Conservation (phyloP, 495 filamentous ascomycete species). For the Penicillium ucsense region DNA sequence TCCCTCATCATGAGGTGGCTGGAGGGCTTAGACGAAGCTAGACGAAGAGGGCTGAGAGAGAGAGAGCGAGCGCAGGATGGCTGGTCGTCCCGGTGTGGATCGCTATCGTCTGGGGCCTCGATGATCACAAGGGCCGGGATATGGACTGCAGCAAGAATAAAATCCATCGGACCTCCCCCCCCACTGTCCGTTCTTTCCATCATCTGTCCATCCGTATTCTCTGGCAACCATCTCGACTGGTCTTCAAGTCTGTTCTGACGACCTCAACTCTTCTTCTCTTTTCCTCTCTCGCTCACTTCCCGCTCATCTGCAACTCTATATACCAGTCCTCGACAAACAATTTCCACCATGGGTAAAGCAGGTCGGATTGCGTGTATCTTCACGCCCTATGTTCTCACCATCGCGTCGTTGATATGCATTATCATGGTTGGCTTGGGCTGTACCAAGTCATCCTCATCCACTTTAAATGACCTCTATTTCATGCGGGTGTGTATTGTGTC, state of each 20-base stretch:
- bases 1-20: too few relatives aligned
- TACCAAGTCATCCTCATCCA: conserved; percentile 47
- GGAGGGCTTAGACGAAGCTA: too few relatives aligned
- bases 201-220: background rate
- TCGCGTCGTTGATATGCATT: conserved; percentile 62
- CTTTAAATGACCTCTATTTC: conserved; percentile 53
- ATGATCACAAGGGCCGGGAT: too few relatives aligned
- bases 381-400: conserved; percentile 65
- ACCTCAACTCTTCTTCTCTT: background rate
- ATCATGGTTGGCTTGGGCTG: conserved; percentile 65
- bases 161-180: conserved; percentile 1
- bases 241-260: too few relatives aligned
- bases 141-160: conserved; percentile 6
- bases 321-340: background rate
- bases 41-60: background rate
- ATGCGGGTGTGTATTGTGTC: conserved; percentile 46
- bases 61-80: conserved; percentile 3
- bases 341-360: conserved; percentile 53
- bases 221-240: too few relatives aligned
- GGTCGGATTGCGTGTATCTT: conserved; percentile 75
- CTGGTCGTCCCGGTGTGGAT: conserved; percentile 1
- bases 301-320: background rate
- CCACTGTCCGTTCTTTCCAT: background rate
- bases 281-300: conserved; percentile 1
- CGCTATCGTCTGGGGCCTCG: too few relatives aligned